Evolutionary conservation across 305 asterid species (phyloP).

Genomic region (Fraxinus sp.): DNA sequence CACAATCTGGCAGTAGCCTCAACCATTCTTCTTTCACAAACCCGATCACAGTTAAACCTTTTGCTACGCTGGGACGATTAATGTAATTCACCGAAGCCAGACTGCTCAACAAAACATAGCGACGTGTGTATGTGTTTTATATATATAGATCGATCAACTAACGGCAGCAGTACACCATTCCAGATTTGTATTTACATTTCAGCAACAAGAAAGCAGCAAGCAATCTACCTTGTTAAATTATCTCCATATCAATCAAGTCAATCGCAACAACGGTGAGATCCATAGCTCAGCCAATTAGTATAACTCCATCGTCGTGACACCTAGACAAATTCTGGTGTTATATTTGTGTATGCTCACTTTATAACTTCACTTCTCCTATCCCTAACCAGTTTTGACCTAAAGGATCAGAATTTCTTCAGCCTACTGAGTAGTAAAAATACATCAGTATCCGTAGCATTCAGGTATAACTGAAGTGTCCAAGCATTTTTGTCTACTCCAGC

Average conservation of each 20-base stretch:
- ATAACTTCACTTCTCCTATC: slow-evolving; percentile 40
- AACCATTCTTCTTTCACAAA: slow-evolving; percentile 26
- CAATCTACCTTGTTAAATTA: slow-evolving; percentile 39
- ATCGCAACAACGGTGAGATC: slow-evolving; percentile 42
- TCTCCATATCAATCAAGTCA: slow-evolving; percentile 46
- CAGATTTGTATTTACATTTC: slow-evolving; percentile 68
- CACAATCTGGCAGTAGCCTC: slow-evolving; percentile 26
- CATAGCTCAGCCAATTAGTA: slow-evolving; percentile 39
- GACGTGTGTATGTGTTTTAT: background rate
- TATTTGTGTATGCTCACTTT: slow-evolving; percentile 37
- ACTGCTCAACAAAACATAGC: slow-evolving; percentile 31
- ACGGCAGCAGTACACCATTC: slow-evolving; percentile 33
- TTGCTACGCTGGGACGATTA: slow-evolving; percentile 11
- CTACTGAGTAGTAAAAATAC: slow-evolving; percentile 43
- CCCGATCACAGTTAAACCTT: slow-evolving; percentile 27
- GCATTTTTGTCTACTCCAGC: slow-evolving; percentile 34
- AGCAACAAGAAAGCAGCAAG: slow-evolving; percentile 39
- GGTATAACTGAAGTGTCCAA: slow-evolving; percentile 39
- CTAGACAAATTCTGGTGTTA: slow-evolving; percentile 41
- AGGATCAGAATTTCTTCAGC: slow-evolving; percentile 35
- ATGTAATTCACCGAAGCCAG: slow-evolving; percentile 28
- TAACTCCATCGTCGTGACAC: slow-evolving; percentile 13
- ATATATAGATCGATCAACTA: slow-evolving; percentile 13
- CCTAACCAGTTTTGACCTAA: slow-evolving; percentile 13
- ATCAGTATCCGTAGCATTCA: slow-evolving; percentile 42